These are phyloP conservation scores for Eleusine coracana DNA, from an alignment of 176 grass and related monocot species.

Conservation along the genomic window DNA sequence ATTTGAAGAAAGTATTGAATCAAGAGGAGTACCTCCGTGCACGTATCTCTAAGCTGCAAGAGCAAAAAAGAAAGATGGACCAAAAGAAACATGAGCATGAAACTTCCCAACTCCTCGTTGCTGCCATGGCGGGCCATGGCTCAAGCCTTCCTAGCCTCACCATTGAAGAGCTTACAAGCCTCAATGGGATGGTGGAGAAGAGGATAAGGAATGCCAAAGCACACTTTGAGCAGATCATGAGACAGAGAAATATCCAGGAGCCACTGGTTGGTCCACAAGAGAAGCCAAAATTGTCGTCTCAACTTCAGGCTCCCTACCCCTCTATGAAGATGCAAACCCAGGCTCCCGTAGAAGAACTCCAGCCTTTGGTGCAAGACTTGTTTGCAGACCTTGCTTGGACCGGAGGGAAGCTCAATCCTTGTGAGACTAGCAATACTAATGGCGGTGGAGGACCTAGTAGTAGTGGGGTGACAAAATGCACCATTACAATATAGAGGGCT, in stretches of 20 bases:
- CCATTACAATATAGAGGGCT: neutral
- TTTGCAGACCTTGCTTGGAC: neutral
- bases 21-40: conserved; percentile 42
- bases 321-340: neutral
- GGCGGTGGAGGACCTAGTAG: neutral
- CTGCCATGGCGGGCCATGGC: neutral
- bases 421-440: neutral
- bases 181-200: conserved; percentile 6
- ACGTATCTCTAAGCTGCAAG: conserved; percentile 2
- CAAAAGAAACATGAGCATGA: neutral
- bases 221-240: neutral
- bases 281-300: neutral
- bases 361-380: neutral
- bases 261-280: too few species aligned
- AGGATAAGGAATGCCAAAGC: neutral
- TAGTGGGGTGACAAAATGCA: neutral
- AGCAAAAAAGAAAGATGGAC: conserved; percentile 9
- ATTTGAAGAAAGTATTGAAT: conserved; percentile 36
- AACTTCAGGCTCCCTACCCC: neutral
- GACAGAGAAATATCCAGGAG: neutral
- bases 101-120: conserved; percentile 11
- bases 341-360: neutral
- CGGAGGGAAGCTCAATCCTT: neutral
- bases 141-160: neutral
- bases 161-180: conserved; percentile 19